Evolutionary conservation across 106 monocot species (phyloP).

Genomic region (Vanilla planifolia): DNA sequence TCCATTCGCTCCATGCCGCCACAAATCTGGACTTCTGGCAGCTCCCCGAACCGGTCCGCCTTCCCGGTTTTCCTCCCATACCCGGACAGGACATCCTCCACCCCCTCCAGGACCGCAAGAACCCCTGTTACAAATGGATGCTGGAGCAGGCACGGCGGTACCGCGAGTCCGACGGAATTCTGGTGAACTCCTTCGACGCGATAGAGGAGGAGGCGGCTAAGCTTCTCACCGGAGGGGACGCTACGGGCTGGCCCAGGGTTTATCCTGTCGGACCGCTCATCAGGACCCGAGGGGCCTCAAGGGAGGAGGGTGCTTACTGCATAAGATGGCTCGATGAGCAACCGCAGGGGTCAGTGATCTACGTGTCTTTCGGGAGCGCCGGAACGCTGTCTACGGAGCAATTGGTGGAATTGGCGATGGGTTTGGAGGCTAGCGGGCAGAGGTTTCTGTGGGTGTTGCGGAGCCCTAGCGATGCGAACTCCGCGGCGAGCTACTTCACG

Average conservation of each 20-base stretch:
- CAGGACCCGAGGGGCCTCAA: background rate
- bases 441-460: conserved; percentile 60
- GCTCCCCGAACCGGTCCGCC: conserved; percentile 18
- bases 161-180: conserved; percentile 29
- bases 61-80: conserved; percentile 43
- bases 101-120: conserved; percentile 20
- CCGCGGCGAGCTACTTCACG: conserved; percentile 16
- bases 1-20: conserved; percentile 25
- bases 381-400: conserved; percentile 43
- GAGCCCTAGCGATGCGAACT: conserved; percentile 11
- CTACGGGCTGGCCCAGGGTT: conserved; percentile 6
- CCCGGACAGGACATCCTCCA: conserved; percentile 20
- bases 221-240: conserved; percentile 7
- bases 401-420: conserved; percentile 36
- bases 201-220: conserved; percentile 32
- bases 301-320: conserved; percentile 8
- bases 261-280: conserved; percentile 43
- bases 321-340: conserved; percentile 50
- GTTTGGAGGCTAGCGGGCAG: conserved; percentile 40
- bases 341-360: conserved; percentile 41
- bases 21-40: conserved; percentile 30
- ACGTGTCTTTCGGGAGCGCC: conserved; percentile 54
- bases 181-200: conserved; percentile 53
- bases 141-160: conserved; percentile 11
- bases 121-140: conserved; percentile 12